A percentile compares a stretch with the other conserved stretches of the same genome.
phyloP scores from a whole-genome alignment of 768 basidiomycete species.

The Artomyces pyxidatus region DNA sequence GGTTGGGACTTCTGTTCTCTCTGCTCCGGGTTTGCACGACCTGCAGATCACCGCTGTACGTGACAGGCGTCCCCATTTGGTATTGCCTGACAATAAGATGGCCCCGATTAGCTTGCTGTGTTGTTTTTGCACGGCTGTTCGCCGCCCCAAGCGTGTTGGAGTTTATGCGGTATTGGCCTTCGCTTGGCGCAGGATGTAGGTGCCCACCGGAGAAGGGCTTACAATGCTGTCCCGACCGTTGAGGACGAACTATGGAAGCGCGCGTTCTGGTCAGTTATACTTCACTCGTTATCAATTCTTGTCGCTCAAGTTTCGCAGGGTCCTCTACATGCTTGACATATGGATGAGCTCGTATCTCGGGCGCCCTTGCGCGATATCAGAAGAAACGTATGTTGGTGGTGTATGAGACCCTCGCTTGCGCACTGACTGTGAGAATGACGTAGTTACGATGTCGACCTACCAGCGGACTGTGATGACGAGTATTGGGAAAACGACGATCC shows the following conservation, averaged over 20 bases:
- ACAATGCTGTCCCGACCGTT: conserved; percentile 32
- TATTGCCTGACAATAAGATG: conserved; percentile 8
- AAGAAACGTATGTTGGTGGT: conserved; percentile 45
- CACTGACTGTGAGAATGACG: too few relatives aligned
- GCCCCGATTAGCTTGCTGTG: conserved; percentile 28
- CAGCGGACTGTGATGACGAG: conserved; percentile 14
- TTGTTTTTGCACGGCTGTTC: conserved; percentile 34
- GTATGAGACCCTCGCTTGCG: neutral
- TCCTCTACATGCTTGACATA: conserved; percentile 40
- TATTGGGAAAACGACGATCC: conserved; percentile 13
- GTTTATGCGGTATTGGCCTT: conserved; percentile 50
- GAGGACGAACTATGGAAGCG: conserved; percentile 74
- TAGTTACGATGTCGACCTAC: conserved; percentile 18
- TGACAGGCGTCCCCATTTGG: conserved; percentile 9
- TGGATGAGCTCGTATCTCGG: conserved; percentile 44
- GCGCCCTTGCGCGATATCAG: conserved; percentile 60
- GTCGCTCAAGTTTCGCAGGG: conserved; percentile 26
- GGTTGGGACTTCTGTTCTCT: conserved; percentile 45
- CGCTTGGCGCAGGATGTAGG: conserved; percentile 72
- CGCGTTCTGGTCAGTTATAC: conserved; percentile 46
- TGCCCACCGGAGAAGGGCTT: conserved; percentile 46
- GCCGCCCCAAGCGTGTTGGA: conserved; percentile 47
- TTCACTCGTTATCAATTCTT: neutral
- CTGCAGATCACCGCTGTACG: conserved; percentile 58
- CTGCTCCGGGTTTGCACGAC: conserved; percentile 55